Percentiles rank a stretch among this genome's conserved stretches.
Evolutionary conservation across 1,139 yeast species (phyloP).

Genomic region (Geotrichum bryndzae): DNA sequence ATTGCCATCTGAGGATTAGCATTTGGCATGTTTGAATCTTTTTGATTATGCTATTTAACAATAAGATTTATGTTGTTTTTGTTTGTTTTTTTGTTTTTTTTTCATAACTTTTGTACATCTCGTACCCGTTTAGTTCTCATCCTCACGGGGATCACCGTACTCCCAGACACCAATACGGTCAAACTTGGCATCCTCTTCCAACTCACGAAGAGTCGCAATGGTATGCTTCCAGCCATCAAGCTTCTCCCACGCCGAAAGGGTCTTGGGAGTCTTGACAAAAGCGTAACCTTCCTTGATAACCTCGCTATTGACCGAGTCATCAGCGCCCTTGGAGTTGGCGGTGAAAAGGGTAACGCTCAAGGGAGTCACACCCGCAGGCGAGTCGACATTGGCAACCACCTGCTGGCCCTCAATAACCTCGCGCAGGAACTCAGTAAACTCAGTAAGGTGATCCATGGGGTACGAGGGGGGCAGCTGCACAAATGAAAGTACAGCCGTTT

Average conservation of each 20-base stretch:
- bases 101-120: no score
- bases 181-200: slow-evolving; percentile 47
- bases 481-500: slow-evolving; percentile 50
- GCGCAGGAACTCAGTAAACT: slow-evolving; percentile 50
- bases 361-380: slow-evolving; percentile 35
- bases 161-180: slow-evolving; percentile 71
- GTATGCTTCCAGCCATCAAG: slow-evolving; percentile 21
- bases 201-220: slow-evolving; percentile 36
- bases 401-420: slow-evolving; percentile 51
- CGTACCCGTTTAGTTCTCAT: slow-evolving; percentile 36
- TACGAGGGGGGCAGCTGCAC: slow-evolving; percentile 55
- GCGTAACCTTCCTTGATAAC: slow-evolving; percentile 63
- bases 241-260: slow-evolving; percentile 36
- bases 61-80: not conserved
- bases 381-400: slow-evolving; percentile 50
- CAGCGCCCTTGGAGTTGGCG: slow-evolving; percentile 51
- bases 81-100: not conserved
- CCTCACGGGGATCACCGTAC: slow-evolving; percentile 68
- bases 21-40: no score
- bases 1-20: no score
- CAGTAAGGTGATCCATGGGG: slow-evolving; percentile 55
- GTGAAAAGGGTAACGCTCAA: slow-evolving; percentile 55
- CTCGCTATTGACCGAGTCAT: slow-evolving; percentile 58
- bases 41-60: no score
- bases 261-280: slow-evolving; percentile 43